Percentiles rank a stretch among this genome's conserved stretches.
phyloP scores from a whole-genome alignment of 768 basidiomycete genomes.

The Tulasnella sp. region DNA sequence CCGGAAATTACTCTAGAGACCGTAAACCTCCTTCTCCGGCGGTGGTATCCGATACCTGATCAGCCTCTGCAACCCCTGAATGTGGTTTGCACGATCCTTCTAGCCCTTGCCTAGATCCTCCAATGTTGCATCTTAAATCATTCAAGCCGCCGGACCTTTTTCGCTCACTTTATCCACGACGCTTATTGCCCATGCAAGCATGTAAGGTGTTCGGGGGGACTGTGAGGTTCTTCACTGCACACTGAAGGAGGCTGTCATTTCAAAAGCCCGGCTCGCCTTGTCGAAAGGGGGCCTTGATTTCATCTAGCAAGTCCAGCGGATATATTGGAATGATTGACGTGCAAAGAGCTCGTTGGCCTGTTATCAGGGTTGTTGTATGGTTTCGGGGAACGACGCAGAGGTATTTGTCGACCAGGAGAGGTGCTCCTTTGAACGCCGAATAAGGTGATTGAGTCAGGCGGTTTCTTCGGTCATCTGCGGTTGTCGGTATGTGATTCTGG shows the following conservation, averaged over 20 bases:
- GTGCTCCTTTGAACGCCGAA: constrained; percentile 79
- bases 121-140: constrained; percentile 54
- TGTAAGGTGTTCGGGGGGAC: constrained; percentile 58
- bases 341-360: constrained; percentile 51
- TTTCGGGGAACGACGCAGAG: constrained; percentile 64
- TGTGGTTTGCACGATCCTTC: constrained; percentile 33
- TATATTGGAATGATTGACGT: constrained; percentile 43
- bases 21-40: constrained; percentile 30
- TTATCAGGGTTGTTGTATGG: constrained; percentile 50
- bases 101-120: constrained; percentile 40
- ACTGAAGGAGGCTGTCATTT: constrained; percentile 71
- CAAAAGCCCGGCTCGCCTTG: constrained; percentile 75
- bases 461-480: constrained; percentile 54
- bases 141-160: constrained; percentile 74
- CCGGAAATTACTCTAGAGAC: constrained; percentile 47
- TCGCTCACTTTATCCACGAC: constrained; percentile 56
- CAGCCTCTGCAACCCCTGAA: constrained; percentile 52
- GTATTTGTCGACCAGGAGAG: constrained; percentile 59
- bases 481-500: constrained; percentile 60
- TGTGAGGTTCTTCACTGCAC: constrained; percentile 50
- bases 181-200: constrained; percentile 54
- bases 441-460: constrained; percentile 51
- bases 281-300: constrained; percentile 46
- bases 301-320: constrained; percentile 64
- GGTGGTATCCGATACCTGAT: constrained; percentile 36